Percentiles rank a stretch among this genome's conserved stretches.
Conservation (phyloP, 202 grass and related monocot species). For the Zoysia matrella region DNA sequence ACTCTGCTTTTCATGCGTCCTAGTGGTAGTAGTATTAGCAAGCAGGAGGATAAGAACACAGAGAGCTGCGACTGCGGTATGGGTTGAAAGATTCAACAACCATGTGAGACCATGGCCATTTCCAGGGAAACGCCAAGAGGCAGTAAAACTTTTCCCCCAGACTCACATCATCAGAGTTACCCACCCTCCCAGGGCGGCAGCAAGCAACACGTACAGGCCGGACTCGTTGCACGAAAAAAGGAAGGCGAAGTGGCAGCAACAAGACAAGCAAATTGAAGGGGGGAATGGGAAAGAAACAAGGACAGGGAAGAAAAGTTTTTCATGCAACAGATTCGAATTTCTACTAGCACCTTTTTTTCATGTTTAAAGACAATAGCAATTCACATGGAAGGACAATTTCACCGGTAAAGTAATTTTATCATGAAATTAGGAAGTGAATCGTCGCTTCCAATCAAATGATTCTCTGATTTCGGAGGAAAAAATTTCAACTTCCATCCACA, state of each 20-base stretch:
- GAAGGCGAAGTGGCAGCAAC: constrained; percentile 29
- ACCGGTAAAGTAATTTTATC: background rate
- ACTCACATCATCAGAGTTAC: constrained; percentile 26
- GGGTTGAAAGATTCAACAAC: constrained; percentile 8
- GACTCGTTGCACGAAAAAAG: constrained; percentile 30
- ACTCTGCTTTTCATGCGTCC: background rate
- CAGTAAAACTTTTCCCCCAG: background rate
- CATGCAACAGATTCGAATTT: constrained; percentile 15
- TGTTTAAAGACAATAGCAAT: too few relatives aligned
- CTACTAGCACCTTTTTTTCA: background rate
- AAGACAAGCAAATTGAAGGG: constrained; percentile 39
- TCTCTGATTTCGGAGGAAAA: too few relatives aligned
- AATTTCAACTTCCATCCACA: background rate
- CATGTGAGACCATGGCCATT: constrained; percentile 5
- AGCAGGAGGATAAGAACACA: constrained; percentile 2
- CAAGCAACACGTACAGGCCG: constrained; percentile 23
- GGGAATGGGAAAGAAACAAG: background rate
- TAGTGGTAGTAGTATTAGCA: constrained; percentile 21
- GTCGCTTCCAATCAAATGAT: too few relatives aligned
- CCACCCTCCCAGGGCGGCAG: background rate
- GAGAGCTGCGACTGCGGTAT: background rate
- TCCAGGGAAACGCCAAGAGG: constrained; percentile 36
- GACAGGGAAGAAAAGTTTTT: background rate
- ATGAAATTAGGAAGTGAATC: background rate
- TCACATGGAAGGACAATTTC: background rate